These are phyloP conservation scores for Camelina sativa DNA, from an alignment of 345 rosid species.

Conservation along the genomic window DNA sequence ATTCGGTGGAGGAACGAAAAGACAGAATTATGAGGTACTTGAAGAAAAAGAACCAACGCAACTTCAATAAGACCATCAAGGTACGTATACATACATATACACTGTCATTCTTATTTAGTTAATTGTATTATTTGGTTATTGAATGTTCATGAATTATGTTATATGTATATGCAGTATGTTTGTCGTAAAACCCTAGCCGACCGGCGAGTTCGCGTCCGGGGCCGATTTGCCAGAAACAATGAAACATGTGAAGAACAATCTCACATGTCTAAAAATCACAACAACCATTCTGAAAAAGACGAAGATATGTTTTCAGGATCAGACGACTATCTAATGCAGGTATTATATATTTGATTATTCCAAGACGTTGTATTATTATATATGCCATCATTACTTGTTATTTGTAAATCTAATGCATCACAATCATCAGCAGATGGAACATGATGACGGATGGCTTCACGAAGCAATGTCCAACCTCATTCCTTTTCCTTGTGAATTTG, in stretches of 20 bases:
- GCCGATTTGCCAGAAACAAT: constrained; percentile 84
- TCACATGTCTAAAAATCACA: constrained; percentile 46
- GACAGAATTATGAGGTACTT: constrained; percentile 82
- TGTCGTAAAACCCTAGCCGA: constrained; percentile 96
- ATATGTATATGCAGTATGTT: constrained; percentile 60
- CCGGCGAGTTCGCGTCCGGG: constrained; percentile 84
- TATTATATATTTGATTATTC: constrained; percentile 22
- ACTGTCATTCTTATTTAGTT: background rate
- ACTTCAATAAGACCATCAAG: constrained; percentile 93
- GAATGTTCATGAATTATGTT: constrained; percentile 5
- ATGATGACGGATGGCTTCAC: constrained; percentile 77
- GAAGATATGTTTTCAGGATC: constrained; percentile 49
- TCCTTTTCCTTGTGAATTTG: constrained; percentile 55
- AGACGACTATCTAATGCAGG: constrained; percentile 51
- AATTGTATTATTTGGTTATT: background rate
- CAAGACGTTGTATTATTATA: background rate
- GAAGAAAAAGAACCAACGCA: constrained; percentile 92
- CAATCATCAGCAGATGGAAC: constrained; percentile 53
- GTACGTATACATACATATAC: constrained; percentile 36
- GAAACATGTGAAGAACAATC: constrained; percentile 63
- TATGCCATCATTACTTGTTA: background rate
- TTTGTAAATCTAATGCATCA: background rate
- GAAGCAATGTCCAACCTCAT: constrained; percentile 77
- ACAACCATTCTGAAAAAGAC: constrained; percentile 45
- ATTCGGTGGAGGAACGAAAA: constrained; percentile 83